Percentiles rank a stretch among this genome's conserved stretches.
Conservation (phyloP, 1,139 yeast species). For the Magnusiomyces ingens region DNA sequence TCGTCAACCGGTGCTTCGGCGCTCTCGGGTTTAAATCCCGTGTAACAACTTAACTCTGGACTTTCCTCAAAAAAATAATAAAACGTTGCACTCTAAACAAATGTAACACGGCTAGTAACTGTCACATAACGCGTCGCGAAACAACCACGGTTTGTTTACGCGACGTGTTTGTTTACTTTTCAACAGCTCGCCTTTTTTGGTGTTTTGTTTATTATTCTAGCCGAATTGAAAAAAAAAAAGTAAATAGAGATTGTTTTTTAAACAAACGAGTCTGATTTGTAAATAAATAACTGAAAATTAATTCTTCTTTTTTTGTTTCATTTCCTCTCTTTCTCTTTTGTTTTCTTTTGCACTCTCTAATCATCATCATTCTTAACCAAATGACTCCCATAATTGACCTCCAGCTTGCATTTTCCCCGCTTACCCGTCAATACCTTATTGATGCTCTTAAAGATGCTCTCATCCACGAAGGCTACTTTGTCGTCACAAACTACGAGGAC, state of each 20-base stretch:
- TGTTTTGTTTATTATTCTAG: no score
- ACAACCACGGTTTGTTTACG: no score
- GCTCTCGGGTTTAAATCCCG: no score
- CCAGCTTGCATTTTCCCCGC: slow-evolving; percentile 10
- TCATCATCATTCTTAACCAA: background rate
- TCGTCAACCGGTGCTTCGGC: no score
- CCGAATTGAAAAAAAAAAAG: no score
- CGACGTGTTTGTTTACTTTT: no score
- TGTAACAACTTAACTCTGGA: no score
- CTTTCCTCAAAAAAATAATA: no score
- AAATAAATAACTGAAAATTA: background rate
- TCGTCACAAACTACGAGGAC: slow-evolving; percentile 8
- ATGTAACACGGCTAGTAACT: no score
- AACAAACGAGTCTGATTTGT: background rate
- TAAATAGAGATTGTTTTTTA: background rate
- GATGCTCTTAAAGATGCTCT: slow-evolving; percentile 10
- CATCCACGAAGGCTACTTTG: slow-evolving; percentile 13
- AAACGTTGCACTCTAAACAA: no score
- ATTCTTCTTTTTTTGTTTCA: background rate
- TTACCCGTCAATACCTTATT: slow-evolving; percentile 8
- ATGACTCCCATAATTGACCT: slow-evolving; percentile 10
- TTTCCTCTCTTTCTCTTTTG: background rate
- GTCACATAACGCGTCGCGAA: no score
- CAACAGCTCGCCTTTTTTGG: no score
- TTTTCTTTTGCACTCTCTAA: background rate